Evolutionary conservation across 2,329 filamentous ascomycete genomes (phyloP), one percentile per base, ranked within the genome.

Genomic region (Apiospora saccharicola): DNA sequence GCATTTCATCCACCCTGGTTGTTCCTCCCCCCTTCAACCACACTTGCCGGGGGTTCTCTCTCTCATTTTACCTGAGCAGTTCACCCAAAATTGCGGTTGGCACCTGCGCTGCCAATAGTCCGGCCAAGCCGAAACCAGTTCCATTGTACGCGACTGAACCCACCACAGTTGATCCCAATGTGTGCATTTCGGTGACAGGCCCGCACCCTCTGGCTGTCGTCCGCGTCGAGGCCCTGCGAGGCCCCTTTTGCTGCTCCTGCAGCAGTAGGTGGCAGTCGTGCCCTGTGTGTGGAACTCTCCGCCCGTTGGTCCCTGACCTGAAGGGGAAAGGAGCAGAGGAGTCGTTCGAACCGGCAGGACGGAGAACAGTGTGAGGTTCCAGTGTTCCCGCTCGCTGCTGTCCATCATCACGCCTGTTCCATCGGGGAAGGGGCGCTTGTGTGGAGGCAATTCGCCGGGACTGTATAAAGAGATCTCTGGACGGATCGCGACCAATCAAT

Each of bases 141-240:
- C 57, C 57, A 64, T 64, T 64, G 57, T 64, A 64, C 57, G 30
- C 57, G 44, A 47, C 68, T 53, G 34, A 41, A 47, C 34, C 47
- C 44, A 43, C 51, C 41, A 14, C 41, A 61, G 26, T 44, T 57
- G 53, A 53, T 72, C 44, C 71, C 68, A 70, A 72, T 72, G 71
- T 68, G 68, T 70, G 64, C 49, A 43, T 53, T 34, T 44, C 53
- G 71, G 71, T 72, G 71, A 72, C 70, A 70, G 37, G 69, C 57
- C 51, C 46, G 37, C 34, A 10, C 46, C 46, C 46, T 41, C 57
- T 44, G 64, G 71, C 53, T 67, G 37, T 43, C 70, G 30, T 34
- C 26, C 53, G 53, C 53, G 19, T 26, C 26, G 26, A 61, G 30
- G 30, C 49, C n/a, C n/a, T 12, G 24, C 19, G 53, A 10, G 30